Evolutionary conservation across 139 green algal species (phyloP).

Genomic region (Chlamydomonas asymmetrica): DNA sequence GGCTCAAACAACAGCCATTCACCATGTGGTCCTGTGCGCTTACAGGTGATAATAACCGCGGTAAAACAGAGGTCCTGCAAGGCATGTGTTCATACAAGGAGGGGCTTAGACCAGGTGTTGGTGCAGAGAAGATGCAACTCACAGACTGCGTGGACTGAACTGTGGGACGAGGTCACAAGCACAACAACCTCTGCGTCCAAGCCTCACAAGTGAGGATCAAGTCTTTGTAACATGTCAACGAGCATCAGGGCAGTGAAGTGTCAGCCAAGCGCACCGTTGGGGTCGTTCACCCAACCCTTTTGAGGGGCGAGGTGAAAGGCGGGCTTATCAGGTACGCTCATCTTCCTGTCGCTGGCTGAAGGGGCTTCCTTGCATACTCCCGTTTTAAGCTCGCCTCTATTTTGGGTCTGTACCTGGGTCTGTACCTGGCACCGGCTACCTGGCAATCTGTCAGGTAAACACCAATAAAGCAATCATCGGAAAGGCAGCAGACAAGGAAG

Average conservation of each 20-base stretch:
- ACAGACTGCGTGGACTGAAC: neutral
- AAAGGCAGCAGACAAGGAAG: too few relatives aligned
- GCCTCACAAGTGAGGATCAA: conserved; percentile 9
- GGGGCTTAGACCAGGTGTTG: neutral
- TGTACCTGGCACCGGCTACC: too few relatives aligned
- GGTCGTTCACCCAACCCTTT: conserved; percentile 59
- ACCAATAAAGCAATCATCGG: too few relatives aligned
- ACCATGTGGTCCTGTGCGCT: neutral
- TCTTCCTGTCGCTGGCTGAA: too few relatives aligned
- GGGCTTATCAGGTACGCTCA: too few relatives aligned
- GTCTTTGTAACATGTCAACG: too few relatives aligned
- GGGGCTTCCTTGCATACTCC: too few relatives aligned
- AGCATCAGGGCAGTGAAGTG: neutral
- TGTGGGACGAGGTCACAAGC: neutral
- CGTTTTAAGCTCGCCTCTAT: too few relatives aligned
- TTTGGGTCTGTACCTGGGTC: too few relatives aligned
- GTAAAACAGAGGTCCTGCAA: conserved; percentile 42
- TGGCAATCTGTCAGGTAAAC: too few relatives aligned
- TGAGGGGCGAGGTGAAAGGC: conserved; percentile 47
- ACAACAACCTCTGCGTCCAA: conserved; percentile 1
- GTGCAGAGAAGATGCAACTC: neutral
- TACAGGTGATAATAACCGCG: conserved; percentile 55
- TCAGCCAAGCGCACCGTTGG: conserved; percentile 42
- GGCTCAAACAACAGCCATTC: neutral
- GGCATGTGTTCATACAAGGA: neutral